phyloP scores from a whole-genome alignment of 2,329 filamentous ascomycete genomes.

The Colletotrichum somersetense region DNA sequence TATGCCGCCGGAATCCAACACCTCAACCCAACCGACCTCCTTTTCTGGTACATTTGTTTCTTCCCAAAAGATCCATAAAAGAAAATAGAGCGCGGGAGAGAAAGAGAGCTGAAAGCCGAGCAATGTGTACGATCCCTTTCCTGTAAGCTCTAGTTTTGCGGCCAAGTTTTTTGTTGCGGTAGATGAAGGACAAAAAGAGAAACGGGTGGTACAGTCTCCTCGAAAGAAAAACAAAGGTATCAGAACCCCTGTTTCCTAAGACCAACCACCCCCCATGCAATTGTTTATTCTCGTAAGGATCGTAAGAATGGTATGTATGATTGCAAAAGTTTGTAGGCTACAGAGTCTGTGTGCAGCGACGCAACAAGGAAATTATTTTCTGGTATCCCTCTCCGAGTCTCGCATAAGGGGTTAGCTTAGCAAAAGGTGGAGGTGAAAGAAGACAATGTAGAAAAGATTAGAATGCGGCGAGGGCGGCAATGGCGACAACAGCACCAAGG shows the following conservation, averaged over 20 bases:
- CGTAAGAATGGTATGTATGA: constrained; percentile 64
- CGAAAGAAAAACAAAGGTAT: background rate
- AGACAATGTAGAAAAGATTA: constrained; percentile 19
- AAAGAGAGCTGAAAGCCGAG: background rate
- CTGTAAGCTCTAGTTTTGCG: constrained; percentile 27
- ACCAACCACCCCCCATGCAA: constrained; percentile 42
- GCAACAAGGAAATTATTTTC: constrained; percentile 44
- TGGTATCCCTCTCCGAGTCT: constrained; percentile 29
- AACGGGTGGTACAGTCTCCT: background rate
- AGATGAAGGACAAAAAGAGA: background rate
- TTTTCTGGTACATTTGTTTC: constrained; percentile 23
- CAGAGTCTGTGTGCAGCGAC: constrained; percentile 39
- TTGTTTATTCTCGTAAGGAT: constrained; percentile 67
- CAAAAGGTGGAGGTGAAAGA: constrained; percentile 4
- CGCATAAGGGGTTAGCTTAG: constrained; percentile 24
- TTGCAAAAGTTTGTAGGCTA: constrained; percentile 40
- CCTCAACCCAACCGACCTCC: constrained; percentile 22
- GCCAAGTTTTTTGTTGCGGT: constrained; percentile 4
- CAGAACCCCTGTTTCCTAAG: constrained; percentile 17
- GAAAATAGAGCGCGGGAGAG: constrained; percentile 13
- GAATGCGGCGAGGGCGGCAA: constrained; percentile 57
- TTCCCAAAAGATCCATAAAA: constrained; percentile 6
- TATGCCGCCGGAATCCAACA: constrained; percentile 24
- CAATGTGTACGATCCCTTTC: constrained; percentile 12
- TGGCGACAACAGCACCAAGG: constrained; percentile 60